phyloP scores from a whole-genome alignment of 208 protist species.

The Tritrichomonas foetus region DNA sequence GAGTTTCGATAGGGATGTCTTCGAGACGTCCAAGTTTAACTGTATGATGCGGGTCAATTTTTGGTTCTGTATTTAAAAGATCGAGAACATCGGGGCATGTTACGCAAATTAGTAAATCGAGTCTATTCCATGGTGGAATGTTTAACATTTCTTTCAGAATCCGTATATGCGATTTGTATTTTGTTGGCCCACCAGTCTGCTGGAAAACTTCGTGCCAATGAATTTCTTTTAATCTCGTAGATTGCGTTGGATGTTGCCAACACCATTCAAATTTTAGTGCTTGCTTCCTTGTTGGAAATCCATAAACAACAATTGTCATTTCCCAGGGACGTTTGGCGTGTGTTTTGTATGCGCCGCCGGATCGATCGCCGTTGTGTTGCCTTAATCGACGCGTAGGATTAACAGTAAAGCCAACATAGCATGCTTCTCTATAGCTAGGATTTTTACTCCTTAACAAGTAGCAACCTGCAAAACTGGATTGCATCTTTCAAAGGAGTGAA shows the following conservation, averaged over 20 bases:
- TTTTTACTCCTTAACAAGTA: slow-evolving; percentile 42
- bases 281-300: slow-evolving; percentile 72
- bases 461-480: slow-evolving; percentile 9
- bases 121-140: not conserved
- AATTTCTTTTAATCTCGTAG: slow-evolving; percentile 37
- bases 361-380: slow-evolving; percentile 80
- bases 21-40: not conserved
- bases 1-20: not conserved
- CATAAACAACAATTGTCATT: slow-evolving; percentile 74
- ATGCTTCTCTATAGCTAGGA: not conserved
- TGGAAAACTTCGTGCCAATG: not conserved
- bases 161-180: not conserved
- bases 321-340: slow-evolving; percentile 73
- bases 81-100: not conserved
- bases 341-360: slow-evolving; percentile 72
- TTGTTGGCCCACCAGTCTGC: not conserved
- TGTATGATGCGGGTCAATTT: not conserved
- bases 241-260: slow-evolving; percentile 72
- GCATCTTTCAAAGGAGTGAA: no score
- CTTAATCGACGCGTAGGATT: slow-evolving; percentile 72
- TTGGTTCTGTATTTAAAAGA: not conserved
- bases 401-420: slow-evolving; percentile 79
- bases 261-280: slow-evolving; percentile 84
- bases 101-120: not conserved
- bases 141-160: slow-evolving; percentile 21